Conservation (phyloP, 2,329 filamentous ascomycete genomes). For the Passalora sequoiae region DNA sequence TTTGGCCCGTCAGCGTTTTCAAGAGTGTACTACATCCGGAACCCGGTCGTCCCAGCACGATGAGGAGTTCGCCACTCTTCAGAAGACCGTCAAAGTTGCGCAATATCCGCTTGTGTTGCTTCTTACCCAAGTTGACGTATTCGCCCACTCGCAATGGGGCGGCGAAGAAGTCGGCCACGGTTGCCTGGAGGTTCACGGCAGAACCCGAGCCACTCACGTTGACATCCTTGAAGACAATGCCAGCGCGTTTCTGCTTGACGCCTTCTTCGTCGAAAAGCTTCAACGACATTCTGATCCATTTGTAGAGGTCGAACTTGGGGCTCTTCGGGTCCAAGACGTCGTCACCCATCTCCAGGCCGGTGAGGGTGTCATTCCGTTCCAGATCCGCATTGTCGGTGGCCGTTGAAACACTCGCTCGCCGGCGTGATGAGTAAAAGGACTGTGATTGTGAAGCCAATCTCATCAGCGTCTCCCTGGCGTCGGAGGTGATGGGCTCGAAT, state of each 20-base stretch:
- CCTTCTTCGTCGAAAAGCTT: constrained; percentile 52
- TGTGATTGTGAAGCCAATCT: constrained; percentile 23
- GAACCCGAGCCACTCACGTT: constrained; percentile 62
- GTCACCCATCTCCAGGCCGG: constrained; percentile 42
- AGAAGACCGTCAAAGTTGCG: constrained; percentile 51
- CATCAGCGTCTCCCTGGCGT: constrained; percentile 18
- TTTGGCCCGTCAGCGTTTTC: constrained; percentile 57
- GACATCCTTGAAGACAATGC: constrained; percentile 60
- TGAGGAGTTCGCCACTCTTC: constrained; percentile 46
- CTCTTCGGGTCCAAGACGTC: constrained; percentile 50
- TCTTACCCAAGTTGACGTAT: constrained; percentile 46
- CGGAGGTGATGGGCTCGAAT: constrained; percentile 19
- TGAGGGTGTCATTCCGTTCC: constrained; percentile 27
- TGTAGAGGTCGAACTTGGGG: constrained; percentile 51
- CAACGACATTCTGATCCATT: constrained; percentile 49
- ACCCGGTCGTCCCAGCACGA: constrained; percentile 46
- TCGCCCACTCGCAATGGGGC: constrained; percentile 56
- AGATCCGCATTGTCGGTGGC: constrained; percentile 14
- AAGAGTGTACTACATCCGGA: constrained; percentile 61
- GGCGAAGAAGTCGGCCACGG: constrained; percentile 55
- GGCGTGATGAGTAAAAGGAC: constrained; percentile 16
- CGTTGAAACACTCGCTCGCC: constrained; percentile 5
- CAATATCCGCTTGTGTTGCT: constrained; percentile 52
- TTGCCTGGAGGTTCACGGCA: constrained; percentile 64
- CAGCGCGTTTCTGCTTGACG: constrained; percentile 50